phyloP scores from a whole-genome alignment of 345 rosid species.

The Barbarea vulgaris region DNA sequence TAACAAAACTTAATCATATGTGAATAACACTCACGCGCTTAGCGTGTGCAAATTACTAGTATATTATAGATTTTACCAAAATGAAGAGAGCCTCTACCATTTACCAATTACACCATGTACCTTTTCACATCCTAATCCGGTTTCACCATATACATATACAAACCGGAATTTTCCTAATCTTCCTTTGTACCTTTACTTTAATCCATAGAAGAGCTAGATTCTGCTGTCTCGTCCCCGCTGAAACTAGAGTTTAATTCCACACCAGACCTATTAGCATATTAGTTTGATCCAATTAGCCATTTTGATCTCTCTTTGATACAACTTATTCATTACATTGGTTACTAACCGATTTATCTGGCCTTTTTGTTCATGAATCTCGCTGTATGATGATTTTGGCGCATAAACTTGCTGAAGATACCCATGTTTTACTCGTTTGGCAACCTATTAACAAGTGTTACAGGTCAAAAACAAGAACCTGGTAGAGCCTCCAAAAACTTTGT shows the following conservation, averaged over 20 bases:
- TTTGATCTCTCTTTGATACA: slow-evolving; percentile 4
- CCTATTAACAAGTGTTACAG: slow-evolving; percentile 43
- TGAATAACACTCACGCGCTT: too few relatives aligned
- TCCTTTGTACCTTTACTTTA: slow-evolving; percentile 33
- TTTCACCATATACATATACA: slow-evolving; percentile 30
- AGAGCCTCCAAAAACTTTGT: background rate
- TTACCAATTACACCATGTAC: slow-evolving; percentile 17
- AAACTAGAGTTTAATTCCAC: slow-evolving; percentile 57
- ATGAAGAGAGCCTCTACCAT: slow-evolving; percentile 28
- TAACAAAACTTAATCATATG: too few relatives aligned
- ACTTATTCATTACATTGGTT: slow-evolving; percentile 19
- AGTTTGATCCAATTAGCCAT: slow-evolving; percentile 6
- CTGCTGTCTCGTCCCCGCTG: slow-evolving; percentile 78
- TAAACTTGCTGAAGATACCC: slow-evolving; percentile 48
- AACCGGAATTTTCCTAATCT: slow-evolving; percentile 23
- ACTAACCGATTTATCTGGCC: slow-evolving; percentile 60
- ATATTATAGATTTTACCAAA: background rate
- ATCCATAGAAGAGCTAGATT: slow-evolving; percentile 59
- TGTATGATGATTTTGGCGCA: slow-evolving; percentile 46
- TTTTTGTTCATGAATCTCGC: slow-evolving; percentile 38
- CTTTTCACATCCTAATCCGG: slow-evolving; percentile 31
- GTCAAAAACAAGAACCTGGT: slow-evolving; percentile 26
- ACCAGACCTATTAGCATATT: slow-evolving; percentile 48
- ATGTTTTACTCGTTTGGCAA: slow-evolving; percentile 44
- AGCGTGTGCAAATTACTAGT: too few relatives aligned